A percentile compares a stretch with the other conserved stretches of the same genome.
These are phyloP conservation scores for Trypanosoma rangeli DNA, from an alignment of 208 protist genomes.

Conservation along the genomic window DNA sequence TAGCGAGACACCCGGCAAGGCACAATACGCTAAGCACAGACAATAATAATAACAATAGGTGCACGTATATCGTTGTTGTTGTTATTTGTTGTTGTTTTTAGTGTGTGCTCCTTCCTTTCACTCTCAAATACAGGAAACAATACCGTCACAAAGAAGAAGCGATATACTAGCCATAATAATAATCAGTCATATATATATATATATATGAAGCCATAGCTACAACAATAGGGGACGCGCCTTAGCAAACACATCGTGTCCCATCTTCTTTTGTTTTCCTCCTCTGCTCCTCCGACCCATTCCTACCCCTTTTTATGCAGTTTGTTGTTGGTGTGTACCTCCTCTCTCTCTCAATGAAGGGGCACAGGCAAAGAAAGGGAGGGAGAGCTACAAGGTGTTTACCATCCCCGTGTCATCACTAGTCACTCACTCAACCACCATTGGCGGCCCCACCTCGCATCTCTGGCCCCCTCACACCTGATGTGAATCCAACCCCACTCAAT, in stretches of 20 bases:
- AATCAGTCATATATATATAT: constrained; percentile 7
- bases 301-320: not conserved
- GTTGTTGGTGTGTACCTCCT: too few species aligned
- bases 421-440: not conserved
- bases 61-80: too few species aligned
- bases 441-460: not conserved
- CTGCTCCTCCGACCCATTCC: not conserved
- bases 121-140: too few species aligned
- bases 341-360: too few species aligned
- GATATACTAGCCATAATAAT: constrained; percentile 20
- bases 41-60: constrained; percentile 2
- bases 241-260: not conserved
- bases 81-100: too few species aligned
- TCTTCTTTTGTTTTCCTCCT: not conserved
- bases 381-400: too few species aligned
- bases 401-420: too few species aligned
- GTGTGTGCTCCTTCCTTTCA: too few species aligned
- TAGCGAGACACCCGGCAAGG: constrained; percentile 8
- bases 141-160: not conserved
- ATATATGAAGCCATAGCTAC: not conserved
- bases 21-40: not conserved
- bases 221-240: not conserved
- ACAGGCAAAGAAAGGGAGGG: too few species aligned
- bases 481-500: not conserved
- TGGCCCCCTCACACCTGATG: not conserved